Conservation (phyloP, 768 basidiomycete genomes). For the Mycena venus region DNA sequence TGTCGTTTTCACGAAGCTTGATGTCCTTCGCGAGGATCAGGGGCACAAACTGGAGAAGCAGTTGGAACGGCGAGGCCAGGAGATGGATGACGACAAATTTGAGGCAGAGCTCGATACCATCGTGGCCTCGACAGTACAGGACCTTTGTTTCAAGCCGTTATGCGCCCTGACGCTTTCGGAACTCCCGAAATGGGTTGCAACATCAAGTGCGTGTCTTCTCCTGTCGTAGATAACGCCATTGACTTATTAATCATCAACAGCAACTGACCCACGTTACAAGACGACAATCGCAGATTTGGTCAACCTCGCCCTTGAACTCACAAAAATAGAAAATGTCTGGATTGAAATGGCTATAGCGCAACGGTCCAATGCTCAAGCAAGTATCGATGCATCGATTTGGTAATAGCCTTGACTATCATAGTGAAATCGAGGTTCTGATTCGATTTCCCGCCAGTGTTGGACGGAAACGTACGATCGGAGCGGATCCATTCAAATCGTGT, state of each 20-base stretch:
- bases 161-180: neutral
- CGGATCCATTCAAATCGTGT: neutral
- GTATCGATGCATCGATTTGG: too few relatives aligned
- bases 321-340: conserved; percentile 3
- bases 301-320: neutral
- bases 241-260: neutral
- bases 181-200: neutral
- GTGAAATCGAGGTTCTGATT: too few relatives aligned
- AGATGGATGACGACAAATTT: neutral
- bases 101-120: neutral
- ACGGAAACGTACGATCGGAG: neutral
- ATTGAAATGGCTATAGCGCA: conserved; percentile 13
- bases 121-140: neutral
- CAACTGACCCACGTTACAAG: neutral
- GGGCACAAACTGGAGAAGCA: neutral
- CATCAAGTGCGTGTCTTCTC: neutral
- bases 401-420: too few relatives aligned
- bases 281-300: neutral
- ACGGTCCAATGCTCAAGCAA: neutral
- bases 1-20: conserved; percentile 14
- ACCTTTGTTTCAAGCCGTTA: neutral
- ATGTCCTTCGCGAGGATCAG: neutral
- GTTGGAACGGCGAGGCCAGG: neutral
- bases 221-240: neutral
- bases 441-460: neutral